Percentiles rank a stretch among this genome's conserved stretches.
Evolutionary conservation across 83 land plant species (phyloP).

Genomic region (Thuja plicata): DNA sequence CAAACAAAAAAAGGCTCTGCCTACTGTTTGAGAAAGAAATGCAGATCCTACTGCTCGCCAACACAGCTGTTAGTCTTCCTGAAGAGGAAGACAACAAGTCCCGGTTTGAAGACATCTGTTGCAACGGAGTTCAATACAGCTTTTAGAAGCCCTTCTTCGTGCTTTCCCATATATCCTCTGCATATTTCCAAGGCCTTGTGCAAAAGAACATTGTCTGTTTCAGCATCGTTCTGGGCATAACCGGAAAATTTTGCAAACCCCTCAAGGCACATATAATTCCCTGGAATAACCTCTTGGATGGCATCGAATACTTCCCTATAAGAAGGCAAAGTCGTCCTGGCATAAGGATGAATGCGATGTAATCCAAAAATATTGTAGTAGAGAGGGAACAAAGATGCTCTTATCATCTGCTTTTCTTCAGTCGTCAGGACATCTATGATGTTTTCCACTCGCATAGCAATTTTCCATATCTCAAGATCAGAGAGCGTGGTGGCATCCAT

Average conservation of each 20-base stretch:
- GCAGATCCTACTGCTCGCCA: no score
- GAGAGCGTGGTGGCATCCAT: background rate
- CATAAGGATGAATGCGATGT: background rate
- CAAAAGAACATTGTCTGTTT: background rate
- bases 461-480: background rate
- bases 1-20: no score
- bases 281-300: background rate
- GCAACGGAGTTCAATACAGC: no score
- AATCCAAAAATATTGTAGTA: background rate
- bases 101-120: no score
- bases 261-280: background rate
- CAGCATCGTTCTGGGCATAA: background rate
- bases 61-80: no score
- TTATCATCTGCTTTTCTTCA: background rate
- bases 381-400: background rate
- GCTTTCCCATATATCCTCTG: no score
- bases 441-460: background rate
- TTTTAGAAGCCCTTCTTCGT: no score
- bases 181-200: no score
- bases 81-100: no score
- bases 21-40: no score
- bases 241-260: background rate
- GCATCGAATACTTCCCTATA: background rate
- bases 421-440: background rate
- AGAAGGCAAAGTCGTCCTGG: background rate